Evolutionary conservation across 1,284 basidiomycete species (phyloP), one percentile per base, ranked within the genome.

Genomic region (Lentinula novae-zelandiae): DNA sequence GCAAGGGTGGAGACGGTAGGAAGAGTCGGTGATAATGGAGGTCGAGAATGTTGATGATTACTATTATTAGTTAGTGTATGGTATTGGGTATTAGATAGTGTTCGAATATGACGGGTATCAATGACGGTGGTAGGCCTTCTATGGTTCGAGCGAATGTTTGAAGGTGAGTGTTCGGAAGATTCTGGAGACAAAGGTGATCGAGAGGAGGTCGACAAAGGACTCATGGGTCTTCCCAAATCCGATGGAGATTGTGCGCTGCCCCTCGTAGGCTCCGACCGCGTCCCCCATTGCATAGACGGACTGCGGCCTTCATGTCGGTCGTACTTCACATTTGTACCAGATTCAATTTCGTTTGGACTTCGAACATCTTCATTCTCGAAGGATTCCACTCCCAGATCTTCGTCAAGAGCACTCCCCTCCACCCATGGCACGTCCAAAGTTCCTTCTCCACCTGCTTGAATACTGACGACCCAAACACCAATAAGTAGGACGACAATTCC

Each of bases 381-480:
- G 58, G 40, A 40, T 36, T 40, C 38, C n/a, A 13, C 46, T 48
- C n/a, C 48, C 13, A 39, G 46, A 34, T 72, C 71, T 22, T 70
- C 65, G 52, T 58, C 66, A 22, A 72, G 70, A 52, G 73, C 77
- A 27, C 72, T 75, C 52, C 75, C 75, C 31, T 73, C 75, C 36
- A 76, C 79, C 62, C 82, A 79, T 33, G 80, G 81, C 8, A 82
- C 70, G 67, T 86, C 82, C 31, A 82, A 77, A 3, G 78, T 77
- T 49, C 80, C 78, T 33, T 56, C 54, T 31, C 75, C 73, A 42
- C 79, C 79, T 12, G 86, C 81, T 53, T 88, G 86, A 61, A 88
- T 82, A 64, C 85, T 88, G 51, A 98, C 92, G 20, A 93, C 84
- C 91, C 94, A 97, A 0, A 98, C 95, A 2, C 95, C 96, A 1